Percentiles rank a stretch among this genome's conserved stretches.
These are phyloP conservation scores for Pharus latifolius DNA, from an alignment of 176 grass and related monocot genomes.

Conservation along the genomic window DNA sequence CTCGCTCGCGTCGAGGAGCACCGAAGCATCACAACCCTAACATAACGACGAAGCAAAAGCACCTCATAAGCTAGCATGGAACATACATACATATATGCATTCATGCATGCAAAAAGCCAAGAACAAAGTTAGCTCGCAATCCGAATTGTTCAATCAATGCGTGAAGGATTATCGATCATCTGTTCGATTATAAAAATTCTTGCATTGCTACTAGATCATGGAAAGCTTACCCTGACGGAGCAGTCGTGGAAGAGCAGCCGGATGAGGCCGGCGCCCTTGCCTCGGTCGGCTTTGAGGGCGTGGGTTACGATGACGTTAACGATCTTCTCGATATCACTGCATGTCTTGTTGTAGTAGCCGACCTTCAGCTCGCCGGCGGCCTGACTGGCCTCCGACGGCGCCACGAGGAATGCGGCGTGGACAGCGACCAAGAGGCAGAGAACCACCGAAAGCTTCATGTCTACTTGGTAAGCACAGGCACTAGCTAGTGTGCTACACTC, in stretches of 20 bases:
- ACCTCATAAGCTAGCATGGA: too few relatives aligned
- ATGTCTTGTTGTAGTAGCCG: neutral
- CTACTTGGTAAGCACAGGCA: too few relatives aligned
- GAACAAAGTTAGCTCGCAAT: neutral
- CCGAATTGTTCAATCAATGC: too few relatives aligned
- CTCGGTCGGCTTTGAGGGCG: neutral
- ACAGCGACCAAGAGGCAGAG: too few relatives aligned
- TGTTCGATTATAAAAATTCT: too few relatives aligned
- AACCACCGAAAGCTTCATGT: too few relatives aligned
- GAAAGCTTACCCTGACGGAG: conserved; percentile 20
- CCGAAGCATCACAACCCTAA: conserved; percentile 45
- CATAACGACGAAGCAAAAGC: too few relatives aligned
- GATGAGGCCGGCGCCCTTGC: conserved; percentile 31
- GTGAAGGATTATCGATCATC: neutral
- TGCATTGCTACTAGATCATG: too few relatives aligned
- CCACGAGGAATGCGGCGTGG: too few relatives aligned
- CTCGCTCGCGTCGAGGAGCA: conserved; percentile 20
- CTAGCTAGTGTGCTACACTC: too few relatives aligned
- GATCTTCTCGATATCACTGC: neutral
- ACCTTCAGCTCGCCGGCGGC: too few relatives aligned
- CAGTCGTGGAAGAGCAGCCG: conserved; percentile 52
- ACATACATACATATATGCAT: neutral
- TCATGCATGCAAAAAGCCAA: too few relatives aligned
- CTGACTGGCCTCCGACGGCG: neutral
- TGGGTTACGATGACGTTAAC: conserved; percentile 13